These are phyloP conservation scores for Zymoseptoria ardabiliae DNA, from an alignment of 2,329 filamentous ascomycete species.

Conservation along the genomic window DNA sequence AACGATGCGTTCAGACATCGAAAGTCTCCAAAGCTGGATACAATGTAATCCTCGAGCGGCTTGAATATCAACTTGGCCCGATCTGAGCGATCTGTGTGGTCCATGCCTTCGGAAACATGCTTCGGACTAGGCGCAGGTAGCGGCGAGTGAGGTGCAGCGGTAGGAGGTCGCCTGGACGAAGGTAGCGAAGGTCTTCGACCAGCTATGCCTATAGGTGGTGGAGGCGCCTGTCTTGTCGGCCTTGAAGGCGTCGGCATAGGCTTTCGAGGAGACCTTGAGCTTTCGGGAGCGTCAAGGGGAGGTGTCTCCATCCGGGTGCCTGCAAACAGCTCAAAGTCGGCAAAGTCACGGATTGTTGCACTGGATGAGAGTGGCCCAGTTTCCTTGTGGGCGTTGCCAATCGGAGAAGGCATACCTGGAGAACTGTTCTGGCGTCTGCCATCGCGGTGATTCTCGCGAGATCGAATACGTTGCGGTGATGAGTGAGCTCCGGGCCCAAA, in stretches of 20 bases:
- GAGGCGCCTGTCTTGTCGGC: constrained; percentile 28
- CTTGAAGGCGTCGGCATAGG: constrained; percentile 19
- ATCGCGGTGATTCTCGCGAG: constrained; percentile 1
- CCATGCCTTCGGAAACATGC: constrained; percentile 20
- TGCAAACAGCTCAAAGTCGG: constrained; percentile 21
- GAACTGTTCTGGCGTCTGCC: constrained; percentile 18
- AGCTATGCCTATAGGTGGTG: constrained; percentile 22
- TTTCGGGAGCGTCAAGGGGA: constrained; percentile 1
- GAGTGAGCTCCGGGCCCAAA: constrained; percentile 6
- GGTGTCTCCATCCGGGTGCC: constrained; percentile 19
- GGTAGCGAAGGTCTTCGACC: constrained; percentile 18
- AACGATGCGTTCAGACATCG: constrained; percentile 75
- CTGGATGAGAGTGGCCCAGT: constrained; percentile 7
- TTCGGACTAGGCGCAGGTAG: constrained; percentile 21
- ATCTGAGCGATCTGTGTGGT: constrained; percentile 27
- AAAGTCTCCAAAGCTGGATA: constrained; percentile 59
- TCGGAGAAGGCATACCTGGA: constrained; percentile 16
- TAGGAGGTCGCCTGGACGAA: constrained; percentile 5
- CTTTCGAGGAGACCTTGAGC: constrained; percentile 16
- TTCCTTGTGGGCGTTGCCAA: not conserved
- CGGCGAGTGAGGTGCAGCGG: constrained; percentile 16
- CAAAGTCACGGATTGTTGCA: constrained; percentile 21
- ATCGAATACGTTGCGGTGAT: constrained; percentile 2
- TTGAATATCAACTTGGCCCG: constrained; percentile 59
- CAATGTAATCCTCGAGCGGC: constrained; percentile 69